Percentiles rank a stretch among this genome's conserved stretches.
Evolutionary conservation across 2,329 filamentous ascomycete species (phyloP).

Genomic region (Aspergillus glaucus): DNA sequence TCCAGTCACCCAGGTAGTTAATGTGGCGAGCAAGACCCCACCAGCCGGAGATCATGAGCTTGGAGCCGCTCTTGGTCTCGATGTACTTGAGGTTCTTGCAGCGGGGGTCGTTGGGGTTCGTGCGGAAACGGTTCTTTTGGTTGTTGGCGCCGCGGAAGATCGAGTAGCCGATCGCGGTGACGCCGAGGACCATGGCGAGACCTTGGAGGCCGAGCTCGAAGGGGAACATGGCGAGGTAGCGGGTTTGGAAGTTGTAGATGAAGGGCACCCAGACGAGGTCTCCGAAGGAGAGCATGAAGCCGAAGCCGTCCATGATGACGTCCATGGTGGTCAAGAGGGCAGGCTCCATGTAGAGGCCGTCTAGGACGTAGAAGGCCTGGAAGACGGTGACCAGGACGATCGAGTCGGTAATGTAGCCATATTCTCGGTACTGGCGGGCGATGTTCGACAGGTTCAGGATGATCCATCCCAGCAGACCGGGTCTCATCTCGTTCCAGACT

Average conservation of each 20-base stretch:
- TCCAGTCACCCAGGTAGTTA: conserved; percentile 94
- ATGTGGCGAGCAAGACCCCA: conserved; percentile 90
- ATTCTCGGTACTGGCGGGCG: conserved; percentile 79
- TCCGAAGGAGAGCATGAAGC: conserved; percentile 89
- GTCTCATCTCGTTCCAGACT: conserved; percentile 81
- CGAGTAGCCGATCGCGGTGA: conserved; percentile 66
- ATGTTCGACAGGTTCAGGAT: conserved; percentile 78
- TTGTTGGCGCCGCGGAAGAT: conserved; percentile 93
- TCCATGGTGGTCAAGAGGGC: conserved; percentile 92
- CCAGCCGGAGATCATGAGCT: conserved; percentile 80
- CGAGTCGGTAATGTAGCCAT: conserved; percentile 77
- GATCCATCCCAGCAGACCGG: conserved; percentile 83
- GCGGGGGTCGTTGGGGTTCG: conserved; percentile 70
- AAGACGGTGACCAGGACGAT: conserved; percentile 72
- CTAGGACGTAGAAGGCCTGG: conserved; percentile 76
- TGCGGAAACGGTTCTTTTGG: conserved; percentile 92
- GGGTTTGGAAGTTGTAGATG: conserved; percentile 74
- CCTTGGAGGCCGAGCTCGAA: conserved; percentile 67
- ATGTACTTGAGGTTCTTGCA: conserved; percentile 80
- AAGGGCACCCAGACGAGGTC: conserved; percentile 93
- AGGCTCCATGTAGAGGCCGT: conserved; percentile 79
- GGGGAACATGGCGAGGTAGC: conserved; percentile 79
- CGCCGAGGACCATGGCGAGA: conserved; percentile 55
- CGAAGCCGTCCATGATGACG: conserved; percentile 86
- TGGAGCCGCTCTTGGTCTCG: conserved; percentile 69